Conservation (phyloP, 192 early-diverging fungal genomes). For the Kappamyces sp. region DNA sequence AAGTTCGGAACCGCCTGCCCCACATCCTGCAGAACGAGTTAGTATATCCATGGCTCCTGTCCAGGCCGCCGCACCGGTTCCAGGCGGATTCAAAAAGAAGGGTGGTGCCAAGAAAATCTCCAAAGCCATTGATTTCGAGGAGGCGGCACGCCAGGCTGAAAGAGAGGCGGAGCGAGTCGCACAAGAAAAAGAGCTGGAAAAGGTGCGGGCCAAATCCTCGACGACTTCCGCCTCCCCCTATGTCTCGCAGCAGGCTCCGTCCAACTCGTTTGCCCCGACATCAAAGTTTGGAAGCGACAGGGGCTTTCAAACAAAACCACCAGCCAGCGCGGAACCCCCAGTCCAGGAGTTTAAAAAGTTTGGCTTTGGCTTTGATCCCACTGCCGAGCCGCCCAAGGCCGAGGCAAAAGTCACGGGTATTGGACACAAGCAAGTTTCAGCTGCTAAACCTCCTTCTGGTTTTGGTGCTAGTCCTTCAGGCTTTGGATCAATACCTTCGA, state of each 20-base stretch:
- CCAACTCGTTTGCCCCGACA: too few species aligned
- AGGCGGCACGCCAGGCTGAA: slow-evolving; percentile 81
- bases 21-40: slow-evolving; percentile 9
- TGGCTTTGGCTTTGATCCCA: slow-evolving; percentile 29
- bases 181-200: slow-evolving; percentile 38
- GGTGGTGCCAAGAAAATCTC: slow-evolving; percentile 86
- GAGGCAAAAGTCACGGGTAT: slow-evolving; percentile 21
- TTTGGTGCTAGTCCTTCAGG: slow-evolving; percentile 19
- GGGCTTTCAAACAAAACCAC: too few species aligned
- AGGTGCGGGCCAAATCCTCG: slow-evolving; percentile 30
- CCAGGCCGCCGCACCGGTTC: slow-evolving; percentile 17
- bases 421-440: slow-evolving; percentile 1
- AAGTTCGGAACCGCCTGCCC: too few species aligned
- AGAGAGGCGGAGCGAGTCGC: slow-evolving; percentile 65
- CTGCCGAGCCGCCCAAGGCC: not conserved
- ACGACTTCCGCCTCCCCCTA: slow-evolving; percentile 14
- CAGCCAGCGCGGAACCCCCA: slow-evolving; percentile 16
- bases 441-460: slow-evolving; percentile 10
- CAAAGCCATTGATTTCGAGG: slow-evolving; percentile 81
- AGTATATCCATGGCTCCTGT: slow-evolving; percentile 13
- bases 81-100: slow-evolving; percentile 48
- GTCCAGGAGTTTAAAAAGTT: slow-evolving; percentile 23
- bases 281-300: too few species aligned
- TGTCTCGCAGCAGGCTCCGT: slow-evolving; percentile 13
- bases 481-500: slow-evolving; percentile 9